Evolutionary conservation across 2,329 filamentous ascomycete genomes (phyloP), one percentile per base, ranked within the genome.

Genomic region (Fonsecaea erecta): DNA sequence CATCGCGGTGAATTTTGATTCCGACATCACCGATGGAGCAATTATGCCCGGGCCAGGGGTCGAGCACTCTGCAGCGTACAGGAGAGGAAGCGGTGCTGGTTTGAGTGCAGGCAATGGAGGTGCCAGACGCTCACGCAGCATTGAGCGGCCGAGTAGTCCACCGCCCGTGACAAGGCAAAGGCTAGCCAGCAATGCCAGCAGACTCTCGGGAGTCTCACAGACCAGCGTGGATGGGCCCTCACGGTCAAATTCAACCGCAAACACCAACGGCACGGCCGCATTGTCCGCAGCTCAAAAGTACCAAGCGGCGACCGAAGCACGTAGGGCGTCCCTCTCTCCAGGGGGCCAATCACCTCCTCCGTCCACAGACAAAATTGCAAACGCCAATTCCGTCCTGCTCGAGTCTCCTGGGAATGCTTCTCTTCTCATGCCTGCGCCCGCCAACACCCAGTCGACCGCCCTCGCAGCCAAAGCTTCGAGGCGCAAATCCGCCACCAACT

Each of bases 1-100:
- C 21, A 68, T 72, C n/a, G 66, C 65, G 18, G 70, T 71, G 34
- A 69, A 62, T 55, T 69, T 68, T 53, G 68, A 72, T 48, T 69
- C 65, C 18, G 70, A 71, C 32, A 64, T 72, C 30, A 70, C 65
- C 11, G 69, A 70, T 30, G 68, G 68, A 34, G 68, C 64, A 12
- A 26, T 34, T 53, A 62, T 52, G 61, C 21, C 60, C 7, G 18
- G 40, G 2, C 30, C 51, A 2, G 9, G 7, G 11, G 26, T 16
- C 12, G 52, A 58, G 40, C 43, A 37, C 34, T 28, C 57, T 7
- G 37, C 60, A 18, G 54, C 57, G 28, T 30, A 48, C 8, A 48
- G 48, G 26, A 30, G 59, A 55, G 51, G 62, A 32, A 68, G 58
- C 24, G 34, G 54, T 16, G 58, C 14, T 12, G 30, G 54, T 24